Conservation (phyloP, 768 basidiomycete species). For the Mycena haematopus region DNA sequence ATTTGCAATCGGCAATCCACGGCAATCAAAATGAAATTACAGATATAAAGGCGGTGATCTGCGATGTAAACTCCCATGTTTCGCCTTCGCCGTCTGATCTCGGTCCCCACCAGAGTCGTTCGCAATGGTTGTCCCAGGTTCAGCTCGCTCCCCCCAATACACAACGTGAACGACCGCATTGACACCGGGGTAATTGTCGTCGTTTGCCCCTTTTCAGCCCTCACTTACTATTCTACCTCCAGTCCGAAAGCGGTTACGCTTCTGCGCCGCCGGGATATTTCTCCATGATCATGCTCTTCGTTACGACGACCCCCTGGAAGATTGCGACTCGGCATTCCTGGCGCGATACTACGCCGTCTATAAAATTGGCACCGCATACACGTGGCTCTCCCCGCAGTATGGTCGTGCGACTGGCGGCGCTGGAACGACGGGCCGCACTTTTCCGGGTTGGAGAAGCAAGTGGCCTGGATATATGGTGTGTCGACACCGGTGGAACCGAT, state of each 20-base stretch:
- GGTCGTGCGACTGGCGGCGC: background rate
- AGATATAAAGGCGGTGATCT: background rate
- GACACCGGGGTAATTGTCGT: background rate
- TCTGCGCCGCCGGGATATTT: background rate
- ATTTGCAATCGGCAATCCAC: background rate
- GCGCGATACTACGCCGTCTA: background rate
- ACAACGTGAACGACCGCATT: background rate
- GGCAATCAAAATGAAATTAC: background rate
- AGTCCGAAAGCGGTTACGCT: background rate
- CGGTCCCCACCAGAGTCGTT: background rate
- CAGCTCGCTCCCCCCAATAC: background rate
- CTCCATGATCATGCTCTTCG: constrained; percentile 1
- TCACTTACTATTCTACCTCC: background rate
- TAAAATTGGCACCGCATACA: constrained; percentile 1
- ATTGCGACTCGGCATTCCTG: background rate
- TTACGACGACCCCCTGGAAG: background rate
- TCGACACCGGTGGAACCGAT: background rate
- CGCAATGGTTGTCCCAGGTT: background rate
- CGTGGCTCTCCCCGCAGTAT: background rate
- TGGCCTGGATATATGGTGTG: background rate
- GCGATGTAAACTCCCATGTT: background rate
- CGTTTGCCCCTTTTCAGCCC: background rate
- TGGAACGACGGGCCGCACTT: background rate
- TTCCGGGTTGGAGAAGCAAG: background rate
- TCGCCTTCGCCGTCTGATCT: background rate